A percentile compares a stretch with the other conserved stretches of the same genome.
Conservation (phyloP, 148 eudicot genomes). For the Gaultheria prostrata region DNA sequence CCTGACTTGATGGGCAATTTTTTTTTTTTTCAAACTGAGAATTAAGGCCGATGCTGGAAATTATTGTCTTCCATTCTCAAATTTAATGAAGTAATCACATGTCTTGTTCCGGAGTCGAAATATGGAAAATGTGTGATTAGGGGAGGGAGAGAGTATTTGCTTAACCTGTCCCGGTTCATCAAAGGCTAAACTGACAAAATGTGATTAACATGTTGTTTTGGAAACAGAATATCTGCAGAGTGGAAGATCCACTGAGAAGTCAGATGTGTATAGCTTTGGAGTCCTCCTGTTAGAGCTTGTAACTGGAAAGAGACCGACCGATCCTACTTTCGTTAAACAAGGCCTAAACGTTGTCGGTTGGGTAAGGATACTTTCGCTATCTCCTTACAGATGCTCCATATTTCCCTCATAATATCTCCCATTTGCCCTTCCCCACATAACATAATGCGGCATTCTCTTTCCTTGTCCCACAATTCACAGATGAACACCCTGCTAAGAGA, state of each 20-base stretch:
- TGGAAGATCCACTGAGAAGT: constrained; percentile 91
- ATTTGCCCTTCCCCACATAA: neutral
- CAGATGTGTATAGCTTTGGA: constrained; percentile 94
- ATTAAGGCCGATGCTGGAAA: neutral
- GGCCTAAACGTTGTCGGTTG: constrained; percentile 94
- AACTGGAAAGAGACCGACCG: constrained; percentile 93
- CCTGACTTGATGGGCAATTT: neutral
- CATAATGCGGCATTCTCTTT: neutral
- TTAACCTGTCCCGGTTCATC: neutral
- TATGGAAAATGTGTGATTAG: neutral
- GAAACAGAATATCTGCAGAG: constrained; percentile 84
- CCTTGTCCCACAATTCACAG: constrained; percentile 31
- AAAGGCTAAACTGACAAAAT: neutral
- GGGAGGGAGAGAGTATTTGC: neutral
- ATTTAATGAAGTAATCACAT: neutral
- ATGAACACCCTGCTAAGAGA: constrained; percentile 60
- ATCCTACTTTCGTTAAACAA: constrained; percentile 68
- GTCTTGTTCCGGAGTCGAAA: neutral
- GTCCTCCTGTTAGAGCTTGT: constrained; percentile 86
- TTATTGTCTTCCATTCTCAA: neutral
- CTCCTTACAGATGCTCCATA: neutral
- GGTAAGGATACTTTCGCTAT: constrained; percentile 40
- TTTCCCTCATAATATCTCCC: neutral
- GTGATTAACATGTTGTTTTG: neutral
- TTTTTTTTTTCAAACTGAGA: neutral